Percentiles rank a stretch among this genome's conserved stretches.
Conservation (phyloP, 148 eudicot genomes). For the Talinum fruticosum region DNA sequence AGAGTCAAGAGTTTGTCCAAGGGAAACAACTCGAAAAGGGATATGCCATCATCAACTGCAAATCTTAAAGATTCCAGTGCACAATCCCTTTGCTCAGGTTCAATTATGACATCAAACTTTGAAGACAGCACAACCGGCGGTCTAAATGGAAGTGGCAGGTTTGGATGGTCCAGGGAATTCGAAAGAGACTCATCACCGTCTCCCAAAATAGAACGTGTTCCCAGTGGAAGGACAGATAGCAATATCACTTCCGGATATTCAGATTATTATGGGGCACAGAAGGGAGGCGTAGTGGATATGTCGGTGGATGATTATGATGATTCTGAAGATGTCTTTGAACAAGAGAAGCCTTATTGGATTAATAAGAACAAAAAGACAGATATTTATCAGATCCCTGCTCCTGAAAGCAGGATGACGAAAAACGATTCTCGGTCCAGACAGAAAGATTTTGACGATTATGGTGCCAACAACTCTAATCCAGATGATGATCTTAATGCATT, state of each 20-base stretch:
- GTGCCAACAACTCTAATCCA: conserved; percentile 26
- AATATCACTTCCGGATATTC: conserved; percentile 20
- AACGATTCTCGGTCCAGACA: conserved; percentile 17
- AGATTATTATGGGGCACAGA: conserved; percentile 35
- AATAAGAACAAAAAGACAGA: conserved; percentile 33
- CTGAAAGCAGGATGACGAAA: conserved; percentile 30
- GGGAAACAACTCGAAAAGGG: conserved; percentile 61
- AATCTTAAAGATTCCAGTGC: conserved; percentile 42
- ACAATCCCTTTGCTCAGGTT: conserved; percentile 35
- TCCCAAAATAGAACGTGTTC: conserved; percentile 42
- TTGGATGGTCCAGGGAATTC: conserved; percentile 52
- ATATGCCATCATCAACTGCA: conserved; percentile 35
- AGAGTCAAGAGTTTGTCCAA: conserved; percentile 85
- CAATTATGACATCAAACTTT: conserved; percentile 26
- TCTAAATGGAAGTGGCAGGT: conserved; percentile 37
- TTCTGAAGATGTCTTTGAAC: conserved; percentile 41
- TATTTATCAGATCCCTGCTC: conserved; percentile 27
- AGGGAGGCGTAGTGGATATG: conserved; percentile 28
- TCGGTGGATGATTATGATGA: conserved; percentile 40
- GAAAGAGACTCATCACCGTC: conserved; percentile 46
- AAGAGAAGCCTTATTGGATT: conserved; percentile 30
- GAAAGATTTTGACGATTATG: conserved; percentile 15
- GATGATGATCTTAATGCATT: conserved; percentile 58
- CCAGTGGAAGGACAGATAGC: conserved; percentile 44
- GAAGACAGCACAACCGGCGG: conserved; percentile 36